These are phyloP conservation scores for Endoconidiophora laricicola DNA, from an alignment of 2,329 filamentous ascomycete genomes.

Conservation along the genomic window DNA sequence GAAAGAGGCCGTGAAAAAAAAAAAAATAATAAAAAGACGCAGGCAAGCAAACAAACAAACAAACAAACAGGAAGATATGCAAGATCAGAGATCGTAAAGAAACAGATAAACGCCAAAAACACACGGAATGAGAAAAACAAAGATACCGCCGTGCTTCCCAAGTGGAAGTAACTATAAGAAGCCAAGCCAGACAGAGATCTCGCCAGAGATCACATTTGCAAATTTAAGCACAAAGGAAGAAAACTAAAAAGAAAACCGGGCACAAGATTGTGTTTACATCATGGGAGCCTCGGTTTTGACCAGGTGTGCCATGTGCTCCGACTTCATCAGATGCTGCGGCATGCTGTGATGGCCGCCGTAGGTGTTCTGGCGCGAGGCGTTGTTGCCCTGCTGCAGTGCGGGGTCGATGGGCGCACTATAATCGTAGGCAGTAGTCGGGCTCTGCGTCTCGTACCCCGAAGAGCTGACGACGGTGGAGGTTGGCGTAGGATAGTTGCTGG, in stretches of 20 bases:
- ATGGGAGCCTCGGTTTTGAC: conserved; percentile 7
- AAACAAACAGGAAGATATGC: no score
- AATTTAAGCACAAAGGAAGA: neutral
- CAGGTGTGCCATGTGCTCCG: conserved; percentile 9
- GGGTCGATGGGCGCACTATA: conserved; percentile 47
- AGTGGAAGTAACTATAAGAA: no score
- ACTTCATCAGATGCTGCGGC: conserved; percentile 5
- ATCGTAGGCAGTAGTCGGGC: conserved; percentile 24
- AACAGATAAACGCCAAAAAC: neutral
- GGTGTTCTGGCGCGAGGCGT: neutral
- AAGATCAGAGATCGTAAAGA: neutral
- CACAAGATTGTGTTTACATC: conserved; percentile 2
- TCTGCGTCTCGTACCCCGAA: conserved; percentile 11
- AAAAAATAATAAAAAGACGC: no score
- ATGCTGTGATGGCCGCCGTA: conserved; percentile 3
- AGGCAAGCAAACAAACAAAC: no score
- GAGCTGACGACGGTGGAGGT: conserved; percentile 9
- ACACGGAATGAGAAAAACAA: neutral
- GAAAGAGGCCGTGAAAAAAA: neutral
- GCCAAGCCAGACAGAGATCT: no score
- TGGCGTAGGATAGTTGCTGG: conserved; percentile 11
- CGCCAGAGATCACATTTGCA: no score
- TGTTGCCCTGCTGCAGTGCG: conserved; percentile 30
- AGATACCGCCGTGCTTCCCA: no score
- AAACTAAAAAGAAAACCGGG: neutral